Evolutionary conservation across 2,329 filamentous ascomycete genomes (phyloP).

Genomic region (Neofusicoccum laricinum): DNA sequence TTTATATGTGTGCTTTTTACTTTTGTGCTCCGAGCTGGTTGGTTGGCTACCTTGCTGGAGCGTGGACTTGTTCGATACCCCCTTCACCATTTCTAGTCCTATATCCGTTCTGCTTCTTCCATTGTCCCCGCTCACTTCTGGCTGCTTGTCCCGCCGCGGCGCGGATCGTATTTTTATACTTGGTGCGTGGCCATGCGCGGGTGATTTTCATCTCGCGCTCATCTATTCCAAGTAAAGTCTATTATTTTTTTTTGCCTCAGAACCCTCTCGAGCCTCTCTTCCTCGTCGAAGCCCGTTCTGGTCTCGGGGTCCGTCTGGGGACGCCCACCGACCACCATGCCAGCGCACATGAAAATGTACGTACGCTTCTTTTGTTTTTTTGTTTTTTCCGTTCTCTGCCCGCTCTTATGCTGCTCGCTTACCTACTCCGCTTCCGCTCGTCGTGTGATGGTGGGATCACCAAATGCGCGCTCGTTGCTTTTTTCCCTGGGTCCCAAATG

Average conservation of each 20-base stretch:
- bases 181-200: not conserved
- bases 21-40: not conserved
- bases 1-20: constrained; percentile 1
- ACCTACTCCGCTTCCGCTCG: not conserved
- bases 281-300: no score
- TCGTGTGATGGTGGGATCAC: not conserved
- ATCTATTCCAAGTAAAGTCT: not conserved
- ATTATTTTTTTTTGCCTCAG: not conserved
- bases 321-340: not conserved
- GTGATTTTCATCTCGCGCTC: not conserved
- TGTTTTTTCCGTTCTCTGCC: not conserved
- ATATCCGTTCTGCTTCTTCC: not conserved
- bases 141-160: not conserved
- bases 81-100: constrained; percentile 10
- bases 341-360: not conserved
- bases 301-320: not conserved
- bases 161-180: not conserved
- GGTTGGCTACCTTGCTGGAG: constrained; percentile 8
- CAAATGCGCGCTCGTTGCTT: not conserved
- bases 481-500: not conserved
- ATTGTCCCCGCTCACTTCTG: not conserved
- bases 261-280: not conserved
- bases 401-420: not conserved
- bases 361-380: not conserved
- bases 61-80: constrained; percentile 14